A percentile compares a stretch with the other conserved stretches of the same genome.
phyloP scores from a whole-genome alignment of 306 rosid genomes.

The Alnus rubra region DNA sequence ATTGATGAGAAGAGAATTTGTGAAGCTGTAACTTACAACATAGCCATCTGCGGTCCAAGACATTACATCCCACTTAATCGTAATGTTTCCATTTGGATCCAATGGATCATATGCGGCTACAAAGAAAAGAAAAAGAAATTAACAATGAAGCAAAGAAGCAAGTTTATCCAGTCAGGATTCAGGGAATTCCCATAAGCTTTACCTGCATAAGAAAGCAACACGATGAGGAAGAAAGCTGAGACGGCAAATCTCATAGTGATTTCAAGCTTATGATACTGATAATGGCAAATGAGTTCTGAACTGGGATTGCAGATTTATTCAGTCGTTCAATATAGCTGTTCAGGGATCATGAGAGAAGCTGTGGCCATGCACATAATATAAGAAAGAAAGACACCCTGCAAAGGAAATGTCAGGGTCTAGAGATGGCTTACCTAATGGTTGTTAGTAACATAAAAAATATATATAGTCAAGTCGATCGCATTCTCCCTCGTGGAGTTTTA shows the following conservation, averaged over 20 bases:
- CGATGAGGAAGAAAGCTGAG: slow-evolving; percentile 48
- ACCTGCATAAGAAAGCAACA: slow-evolving; percentile 59
- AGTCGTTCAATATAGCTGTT: neutral
- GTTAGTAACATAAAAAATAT: slow-evolving; percentile 36
- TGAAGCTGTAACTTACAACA: slow-evolving; percentile 53
- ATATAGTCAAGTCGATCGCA: slow-evolving; percentile 20
- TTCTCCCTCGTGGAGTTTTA: slow-evolving; percentile 23
- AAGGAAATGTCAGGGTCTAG: slow-evolving; percentile 26
- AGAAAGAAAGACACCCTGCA: slow-evolving; percentile 21
- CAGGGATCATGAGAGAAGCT: slow-evolving; percentile 3
- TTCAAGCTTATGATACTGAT: slow-evolving; percentile 24
- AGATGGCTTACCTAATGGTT: slow-evolving; percentile 61
- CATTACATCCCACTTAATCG: slow-evolving; percentile 88
- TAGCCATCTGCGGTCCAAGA: slow-evolving; percentile 97
- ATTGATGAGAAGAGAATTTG: slow-evolving; percentile 3
- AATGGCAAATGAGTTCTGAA: neutral
- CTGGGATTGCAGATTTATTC: neutral
- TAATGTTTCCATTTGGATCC: slow-evolving; percentile 93
- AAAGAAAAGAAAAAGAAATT: neutral
- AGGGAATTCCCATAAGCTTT: slow-evolving; percentile 8
- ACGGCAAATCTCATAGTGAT: slow-evolving; percentile 48
- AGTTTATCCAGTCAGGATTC: neutral
- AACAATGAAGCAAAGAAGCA: neutral
- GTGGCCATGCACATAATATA: slow-evolving; percentile 24
- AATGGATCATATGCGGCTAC: slow-evolving; percentile 85